Percentiles rank a stretch among this genome's conserved stretches.
Evolutionary conservation across 2,329 filamentous ascomycete genomes (phyloP).

Genomic region (Pochonia chlamydosporia): DNA sequence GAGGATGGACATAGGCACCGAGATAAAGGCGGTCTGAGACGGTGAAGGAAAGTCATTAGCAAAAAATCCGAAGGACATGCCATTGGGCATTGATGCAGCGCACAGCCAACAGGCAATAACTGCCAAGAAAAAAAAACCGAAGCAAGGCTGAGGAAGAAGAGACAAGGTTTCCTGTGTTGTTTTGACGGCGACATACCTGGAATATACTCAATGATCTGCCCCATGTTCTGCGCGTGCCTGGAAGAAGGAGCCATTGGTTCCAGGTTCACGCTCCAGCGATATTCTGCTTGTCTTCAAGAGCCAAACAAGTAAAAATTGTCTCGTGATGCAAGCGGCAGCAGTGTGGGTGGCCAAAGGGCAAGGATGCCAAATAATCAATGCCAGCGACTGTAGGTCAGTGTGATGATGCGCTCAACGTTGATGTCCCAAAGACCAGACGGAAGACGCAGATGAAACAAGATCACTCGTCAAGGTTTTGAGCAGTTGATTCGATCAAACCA

Average conservation of each 20-base stretch:
- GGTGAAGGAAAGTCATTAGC: conserved; percentile 15
- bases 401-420: background rate
- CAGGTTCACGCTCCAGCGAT: conserved; percentile 16
- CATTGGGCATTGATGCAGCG: background rate
- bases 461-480: too few relatives aligned
- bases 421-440: background rate
- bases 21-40: conserved; percentile 84
- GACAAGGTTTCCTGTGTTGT: background rate
- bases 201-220: conserved; percentile 93
- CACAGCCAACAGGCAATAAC: background rate
- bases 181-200: conserved; percentile 57
- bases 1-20: conserved; percentile 80
- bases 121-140: background rate
- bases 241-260: conserved; percentile 45
- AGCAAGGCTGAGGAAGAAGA: background rate
- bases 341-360: background rate
- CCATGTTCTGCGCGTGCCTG: conserved; percentile 55
- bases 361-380: background rate
- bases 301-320: background rate
- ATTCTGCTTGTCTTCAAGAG: background rate
- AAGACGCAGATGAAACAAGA: too few relatives aligned
- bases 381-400: background rate
- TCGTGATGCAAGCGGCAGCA: background rate
- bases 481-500: too few relatives aligned
- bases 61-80: background rate